phyloP scores from a whole-genome alignment of 306 rosid genomes.

The Glycine tomentella region DNA sequence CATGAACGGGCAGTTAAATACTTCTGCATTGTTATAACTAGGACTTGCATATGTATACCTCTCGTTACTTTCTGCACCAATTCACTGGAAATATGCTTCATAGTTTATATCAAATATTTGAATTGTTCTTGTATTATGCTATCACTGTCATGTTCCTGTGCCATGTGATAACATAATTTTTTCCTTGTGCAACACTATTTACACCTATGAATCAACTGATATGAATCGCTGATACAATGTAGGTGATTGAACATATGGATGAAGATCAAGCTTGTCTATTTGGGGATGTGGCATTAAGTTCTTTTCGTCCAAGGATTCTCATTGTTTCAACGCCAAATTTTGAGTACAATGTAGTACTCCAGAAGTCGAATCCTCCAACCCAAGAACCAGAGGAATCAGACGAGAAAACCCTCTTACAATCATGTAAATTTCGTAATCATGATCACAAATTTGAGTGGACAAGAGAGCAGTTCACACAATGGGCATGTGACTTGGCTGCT shows the following conservation, averaged over 20 bases:
- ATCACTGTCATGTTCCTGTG: conserved; percentile 29
- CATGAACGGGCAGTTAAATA: conserved; percentile 23
- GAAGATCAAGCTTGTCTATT: conserved; percentile 88
- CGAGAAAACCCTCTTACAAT: conserved; percentile 64
- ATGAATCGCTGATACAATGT: conserved; percentile 27
- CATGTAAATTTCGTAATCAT: conserved; percentile 87
- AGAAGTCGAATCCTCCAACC: conserved; percentile 58
- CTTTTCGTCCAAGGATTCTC: conserved; percentile 77
- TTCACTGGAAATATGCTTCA: conserved; percentile 8
- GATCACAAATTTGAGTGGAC: conserved; percentile 99
- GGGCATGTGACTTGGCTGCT: conserved; percentile 81
- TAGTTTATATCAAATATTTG: conserved; percentile 15
- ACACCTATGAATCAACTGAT: conserved; percentile 26
- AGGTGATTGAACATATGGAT: conserved; percentile 99
- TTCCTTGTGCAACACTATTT: conserved; percentile 8
- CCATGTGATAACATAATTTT: background rate
- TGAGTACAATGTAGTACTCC: conserved; percentile 89
- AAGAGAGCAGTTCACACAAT: conserved; percentile 74
- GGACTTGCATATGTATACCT: background rate
- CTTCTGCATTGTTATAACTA: conserved; percentile 4
- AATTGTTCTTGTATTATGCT: conserved; percentile 32
- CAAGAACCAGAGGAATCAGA: conserved; percentile 76
- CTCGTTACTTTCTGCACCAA: conserved; percentile 5
- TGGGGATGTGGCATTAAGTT: conserved; percentile 77
- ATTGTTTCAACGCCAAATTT: conserved; percentile 95